phyloP scores from a whole-genome alignment of 2,329 filamentous ascomycete genomes.

The Colletotrichum sp. region DNA sequence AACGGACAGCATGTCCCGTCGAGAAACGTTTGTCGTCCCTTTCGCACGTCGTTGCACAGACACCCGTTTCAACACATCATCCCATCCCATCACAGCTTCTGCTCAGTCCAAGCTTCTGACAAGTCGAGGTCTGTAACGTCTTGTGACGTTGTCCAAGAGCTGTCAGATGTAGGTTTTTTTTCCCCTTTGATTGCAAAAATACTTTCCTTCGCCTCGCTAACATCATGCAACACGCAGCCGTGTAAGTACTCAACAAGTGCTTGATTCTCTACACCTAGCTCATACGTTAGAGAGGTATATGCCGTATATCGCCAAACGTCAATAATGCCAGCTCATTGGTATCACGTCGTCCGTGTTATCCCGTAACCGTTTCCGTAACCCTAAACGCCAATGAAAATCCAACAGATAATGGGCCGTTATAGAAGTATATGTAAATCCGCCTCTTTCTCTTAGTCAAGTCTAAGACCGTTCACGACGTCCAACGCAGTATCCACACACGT shows the following conservation, averaged over 20 bases:
- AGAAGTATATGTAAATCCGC: background rate
- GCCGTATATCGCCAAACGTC: background rate
- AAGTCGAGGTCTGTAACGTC: background rate
- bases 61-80: background rate
- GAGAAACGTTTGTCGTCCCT: background rate
- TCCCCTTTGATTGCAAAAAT: background rate
- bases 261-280: conserved; percentile 4
- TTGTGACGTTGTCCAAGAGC: background rate
- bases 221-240: background rate
- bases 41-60: background rate
- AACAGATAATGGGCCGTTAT: background rate
- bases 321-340: conserved; percentile 19
- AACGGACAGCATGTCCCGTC: background rate
- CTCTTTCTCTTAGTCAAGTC: conserved; percentile 34
- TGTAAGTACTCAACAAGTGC: background rate
- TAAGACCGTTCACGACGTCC: conserved; percentile 62
- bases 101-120: background rate
- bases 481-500: conserved; percentile 64
- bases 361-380: background rate
- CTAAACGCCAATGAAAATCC: conserved; percentile 2
- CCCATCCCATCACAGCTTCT: background rate
- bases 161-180: background rate
- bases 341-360: background rate
- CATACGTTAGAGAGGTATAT: background rate
- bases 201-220: background rate